Percentiles rank a stretch among this genome's conserved stretches.
These are phyloP conservation scores for Coemansia umbellata DNA, from an alignment of 192 early-diverging fungal genomes.

Conservation along the genomic window DNA sequence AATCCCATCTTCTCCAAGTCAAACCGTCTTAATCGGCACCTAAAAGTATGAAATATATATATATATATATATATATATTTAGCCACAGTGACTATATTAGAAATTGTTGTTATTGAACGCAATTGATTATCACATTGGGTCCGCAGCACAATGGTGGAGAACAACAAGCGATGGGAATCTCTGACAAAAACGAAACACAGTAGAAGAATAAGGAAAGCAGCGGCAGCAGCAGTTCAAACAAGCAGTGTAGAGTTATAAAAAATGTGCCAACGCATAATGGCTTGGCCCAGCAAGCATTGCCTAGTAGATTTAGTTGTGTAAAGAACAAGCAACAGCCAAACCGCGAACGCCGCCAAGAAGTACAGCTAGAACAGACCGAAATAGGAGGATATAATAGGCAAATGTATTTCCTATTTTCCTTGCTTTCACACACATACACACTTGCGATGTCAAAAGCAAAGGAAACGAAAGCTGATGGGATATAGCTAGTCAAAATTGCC, in stretches of 20 bases:
- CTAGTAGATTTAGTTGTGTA: not conserved
- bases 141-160: not conserved
- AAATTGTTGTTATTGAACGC: not conserved
- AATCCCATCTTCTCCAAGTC: constrained; percentile 34
- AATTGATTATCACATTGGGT: not conserved
- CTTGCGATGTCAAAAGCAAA: too few species aligned
- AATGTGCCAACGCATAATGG: not conserved
- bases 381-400: not conserved
- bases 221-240: not conserved
- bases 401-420: too few species aligned
- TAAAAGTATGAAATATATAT: constrained; percentile 5
- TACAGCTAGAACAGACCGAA: too few species aligned
- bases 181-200: not conserved
- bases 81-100: not conserved
- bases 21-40: constrained; percentile 45
- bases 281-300: not conserved
- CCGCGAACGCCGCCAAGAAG: too few species aligned
- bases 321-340: not conserved
- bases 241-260: constrained; percentile 1
- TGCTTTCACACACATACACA: too few species aligned
- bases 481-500: too few species aligned
- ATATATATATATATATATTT: not conserved
- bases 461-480: too few species aligned
- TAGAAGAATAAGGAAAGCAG: too few species aligned
- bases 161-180: not conserved